Conservation (phyloP, 352 stramenopile genomes). For the Elongisporangium senticosum region DNA sequence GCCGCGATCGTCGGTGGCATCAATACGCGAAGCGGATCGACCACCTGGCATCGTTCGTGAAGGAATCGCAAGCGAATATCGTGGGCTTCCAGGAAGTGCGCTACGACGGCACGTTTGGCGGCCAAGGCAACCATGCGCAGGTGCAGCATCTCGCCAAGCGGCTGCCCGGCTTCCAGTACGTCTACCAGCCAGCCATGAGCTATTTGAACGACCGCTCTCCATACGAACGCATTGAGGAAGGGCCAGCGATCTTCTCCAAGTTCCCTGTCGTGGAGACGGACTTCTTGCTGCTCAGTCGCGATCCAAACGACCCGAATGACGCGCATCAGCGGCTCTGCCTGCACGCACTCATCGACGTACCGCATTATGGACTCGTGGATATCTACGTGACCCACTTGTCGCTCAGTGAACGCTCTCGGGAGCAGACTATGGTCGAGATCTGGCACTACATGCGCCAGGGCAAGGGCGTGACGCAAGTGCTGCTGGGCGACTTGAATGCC, state of each 20-base stretch:
- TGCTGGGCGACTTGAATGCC: constrained; percentile 84
- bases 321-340: constrained; percentile 80
- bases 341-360: constrained; percentile 65
- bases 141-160: constrained; percentile 66
- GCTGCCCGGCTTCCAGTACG: constrained; percentile 71
- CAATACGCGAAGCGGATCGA: constrained; percentile 77
- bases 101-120: constrained; percentile 74
- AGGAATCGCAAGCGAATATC: constrained; percentile 46
- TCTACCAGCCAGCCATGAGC: constrained; percentile 84
- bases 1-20: constrained; percentile 39
- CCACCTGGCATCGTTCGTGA: constrained; percentile 57
- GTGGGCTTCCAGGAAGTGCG: constrained; percentile 87
- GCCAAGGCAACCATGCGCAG: constrained; percentile 56
- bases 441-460: constrained; percentile 73
- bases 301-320: constrained; percentile 82
- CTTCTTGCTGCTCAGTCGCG: constrained; percentile 73
- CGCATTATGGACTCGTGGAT: constrained; percentile 61
- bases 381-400: constrained; percentile 87
- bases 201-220: constrained; percentile 57
- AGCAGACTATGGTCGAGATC: constrained; percentile 77
- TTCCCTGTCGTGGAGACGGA: constrained; percentile 74
- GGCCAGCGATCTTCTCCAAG: constrained; percentile 74
- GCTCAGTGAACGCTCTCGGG: constrained; percentile 62
- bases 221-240: constrained; percentile 82
- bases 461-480: constrained; percentile 57